These are phyloP conservation scores for Miscanthus sacchariflorus DNA, from an alignment of 202 grass and related monocot genomes.

Conservation along the genomic window DNA sequence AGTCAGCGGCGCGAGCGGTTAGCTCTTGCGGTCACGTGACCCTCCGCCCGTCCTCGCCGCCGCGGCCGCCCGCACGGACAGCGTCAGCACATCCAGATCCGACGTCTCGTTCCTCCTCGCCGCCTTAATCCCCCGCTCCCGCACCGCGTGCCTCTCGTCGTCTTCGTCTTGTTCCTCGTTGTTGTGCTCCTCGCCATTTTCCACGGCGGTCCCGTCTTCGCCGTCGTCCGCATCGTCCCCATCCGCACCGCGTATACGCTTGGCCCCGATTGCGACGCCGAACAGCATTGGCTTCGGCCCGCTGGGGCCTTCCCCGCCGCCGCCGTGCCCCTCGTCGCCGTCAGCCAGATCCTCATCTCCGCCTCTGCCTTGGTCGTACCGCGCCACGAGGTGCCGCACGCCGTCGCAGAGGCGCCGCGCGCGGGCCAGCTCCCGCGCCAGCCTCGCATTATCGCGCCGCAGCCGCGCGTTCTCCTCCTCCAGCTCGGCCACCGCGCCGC, in stretches of 20 bases:
- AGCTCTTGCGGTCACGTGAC: conserved; percentile 46
- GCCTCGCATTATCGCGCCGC: conserved; percentile 74
- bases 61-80: conserved; percentile 62
- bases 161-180: conserved; percentile 8
- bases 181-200: conserved; percentile 22
- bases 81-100: conserved; percentile 58
- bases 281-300: conserved; percentile 53
- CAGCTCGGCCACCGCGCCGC: conserved; percentile 48
- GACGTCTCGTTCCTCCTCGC: conserved; percentile 45
- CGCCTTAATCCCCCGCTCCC: neutral
- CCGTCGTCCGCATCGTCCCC: conserved; percentile 1
- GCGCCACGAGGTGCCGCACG: conserved; percentile 61
- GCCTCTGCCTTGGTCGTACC: conserved; percentile 37
- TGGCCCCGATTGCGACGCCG: conserved; percentile 55
- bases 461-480: conserved; percentile 80
- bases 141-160: conserved; percentile 42
- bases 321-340: conserved; percentile 30
- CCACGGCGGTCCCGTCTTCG: conserved; percentile 13
- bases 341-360: conserved; percentile 12
- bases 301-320: neutral
- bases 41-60: conserved; percentile 53
- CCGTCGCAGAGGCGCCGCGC: conserved; percentile 65
- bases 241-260: conserved; percentile 30
- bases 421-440: conserved; percentile 65
- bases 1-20: neutral